Evolutionary conservation across 2,329 filamentous ascomycete genomes (phyloP).

Genomic region (Penicillium concentricum): DNA sequence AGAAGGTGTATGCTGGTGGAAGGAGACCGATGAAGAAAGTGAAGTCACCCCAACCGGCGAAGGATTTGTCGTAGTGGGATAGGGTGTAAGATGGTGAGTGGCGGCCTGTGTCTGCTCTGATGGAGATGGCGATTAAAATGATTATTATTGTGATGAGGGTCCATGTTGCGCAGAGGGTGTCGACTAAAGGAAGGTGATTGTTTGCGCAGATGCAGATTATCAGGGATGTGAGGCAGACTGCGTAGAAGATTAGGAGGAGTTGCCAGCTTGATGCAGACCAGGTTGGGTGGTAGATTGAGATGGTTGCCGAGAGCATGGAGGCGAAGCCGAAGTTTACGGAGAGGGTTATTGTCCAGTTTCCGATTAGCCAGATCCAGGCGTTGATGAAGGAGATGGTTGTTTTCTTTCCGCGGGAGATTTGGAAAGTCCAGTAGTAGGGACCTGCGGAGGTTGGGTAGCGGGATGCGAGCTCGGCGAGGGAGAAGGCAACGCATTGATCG

Average conservation of each 20-base stretch:
- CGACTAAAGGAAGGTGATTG: conserved; percentile 62
- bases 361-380: conserved; percentile 55
- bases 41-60: conserved; percentile 60
- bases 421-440: conserved; percentile 56
- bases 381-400: conserved; percentile 53
- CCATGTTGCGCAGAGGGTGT: conserved; percentile 58
- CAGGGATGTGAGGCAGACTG: conserved; percentile 64
- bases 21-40: conserved; percentile 64
- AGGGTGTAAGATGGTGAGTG: conserved; percentile 54
- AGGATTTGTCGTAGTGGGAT: conserved; percentile 56
- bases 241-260: conserved; percentile 69
- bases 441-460: conserved; percentile 54
- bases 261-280: conserved; percentile 61
- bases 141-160: conserved; percentile 58
- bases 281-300: conserved; percentile 56
- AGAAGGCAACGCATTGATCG: conserved; percentile 54
- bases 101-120: conserved; percentile 54
- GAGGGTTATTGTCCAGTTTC: conserved; percentile 54
- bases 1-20: conserved; percentile 59
- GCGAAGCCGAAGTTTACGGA: conserved; percentile 59
- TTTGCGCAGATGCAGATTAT: conserved; percentile 67
- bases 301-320: conserved; percentile 52
- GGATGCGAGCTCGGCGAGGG: conserved; percentile 53
- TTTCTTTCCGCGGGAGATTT: conserved; percentile 45
- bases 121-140: conserved; percentile 57